Conservation (phyloP, 169 alveolate genomes). For the Plasmodium billcollinsi region DNA sequence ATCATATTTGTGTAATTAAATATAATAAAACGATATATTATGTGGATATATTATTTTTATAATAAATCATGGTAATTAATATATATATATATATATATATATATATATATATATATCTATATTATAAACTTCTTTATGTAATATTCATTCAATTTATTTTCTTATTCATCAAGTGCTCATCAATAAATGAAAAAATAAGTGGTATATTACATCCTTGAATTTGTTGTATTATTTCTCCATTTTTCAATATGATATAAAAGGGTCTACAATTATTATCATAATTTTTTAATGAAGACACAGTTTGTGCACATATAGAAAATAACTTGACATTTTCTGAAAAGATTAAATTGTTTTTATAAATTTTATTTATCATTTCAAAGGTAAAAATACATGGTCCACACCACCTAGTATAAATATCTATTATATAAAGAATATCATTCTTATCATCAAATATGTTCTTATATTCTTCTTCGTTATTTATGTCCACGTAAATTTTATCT, state of each 20-base stretch:
- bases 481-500: constrained; percentile 56
- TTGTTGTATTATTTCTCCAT: constrained; percentile 75
- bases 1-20: no score
- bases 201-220: constrained; percentile 75
- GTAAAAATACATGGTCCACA: constrained; percentile 76
- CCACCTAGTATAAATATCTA: constrained; percentile 73
- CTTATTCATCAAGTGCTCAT: constrained; percentile 45
- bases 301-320: constrained; percentile 72
- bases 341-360: constrained; percentile 46
- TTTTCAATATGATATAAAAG: constrained; percentile 71
- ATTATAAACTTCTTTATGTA: no score
- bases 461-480: constrained; percentile 69
- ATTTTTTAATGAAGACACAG: constrained; percentile 61
- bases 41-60: no score
- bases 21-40: no score
- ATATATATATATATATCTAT: no score
- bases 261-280: constrained; percentile 74
- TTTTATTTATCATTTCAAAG: constrained; percentile 72
- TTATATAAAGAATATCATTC: constrained; percentile 74
- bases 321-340: constrained; percentile 63
- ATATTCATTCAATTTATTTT: constrained; percentile 6
- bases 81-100: no score
- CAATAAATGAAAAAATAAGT: constrained; percentile 49
- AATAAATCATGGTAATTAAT: no score
- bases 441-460: constrained; percentile 53